Base-by-base conservation (phyloP, 2,329 filamentous ascomycete species). In the Parascedosporium putredinis region DNA sequence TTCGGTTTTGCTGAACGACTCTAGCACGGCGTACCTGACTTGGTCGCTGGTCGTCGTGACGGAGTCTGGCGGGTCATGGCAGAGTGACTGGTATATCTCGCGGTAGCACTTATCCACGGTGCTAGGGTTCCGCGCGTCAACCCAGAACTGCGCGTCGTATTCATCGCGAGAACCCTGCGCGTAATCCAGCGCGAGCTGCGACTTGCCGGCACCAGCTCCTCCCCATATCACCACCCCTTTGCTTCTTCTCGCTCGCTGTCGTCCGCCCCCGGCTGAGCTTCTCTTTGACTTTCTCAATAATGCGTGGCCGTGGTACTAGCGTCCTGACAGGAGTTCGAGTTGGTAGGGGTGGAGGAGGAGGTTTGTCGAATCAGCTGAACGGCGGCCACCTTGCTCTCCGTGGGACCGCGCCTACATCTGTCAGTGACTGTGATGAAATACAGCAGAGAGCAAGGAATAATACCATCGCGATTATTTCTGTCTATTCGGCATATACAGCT, bases 191-290 rank as follows among this genome's bases (percentile, higher is more conserved):
- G 55, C 53, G 34, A 58, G 27, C 42, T 56, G 53, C 27, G 53
- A 56, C 50, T 56, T 57, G 12, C 56, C 56, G 25, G 55, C 53
- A 6, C 52, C 51, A 46, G 52, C 52, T 12, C 55, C 52, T 38
- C 56, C 53, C 49, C 55, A 47, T 6, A 58, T 50, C 16, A 10
- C 38, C 12, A 43, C 38, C 38, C 20, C 38, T 9, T 9, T 8
- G 9, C 22, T 24, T 3, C 16, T 5, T 18, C 8, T 18, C 3
- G 12, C 20, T 24, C 22, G 8, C 20, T 8, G 38, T 43, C 38
- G 38, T 43, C 16, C 38, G 20, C 38, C 22, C 38, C 8, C 38
- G 38, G 38, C 16, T n/a, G 9, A 43, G 22, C 8, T 43, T 10
- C 16, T 43, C 38, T 18, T 24, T 43, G 14, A 43, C 3, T 8